Evolutionary conservation across 352 stramenopile genomes (phyloP), one percentile per base, ranked within the genome.

Genomic region (Phytopythium litorale): DNA sequence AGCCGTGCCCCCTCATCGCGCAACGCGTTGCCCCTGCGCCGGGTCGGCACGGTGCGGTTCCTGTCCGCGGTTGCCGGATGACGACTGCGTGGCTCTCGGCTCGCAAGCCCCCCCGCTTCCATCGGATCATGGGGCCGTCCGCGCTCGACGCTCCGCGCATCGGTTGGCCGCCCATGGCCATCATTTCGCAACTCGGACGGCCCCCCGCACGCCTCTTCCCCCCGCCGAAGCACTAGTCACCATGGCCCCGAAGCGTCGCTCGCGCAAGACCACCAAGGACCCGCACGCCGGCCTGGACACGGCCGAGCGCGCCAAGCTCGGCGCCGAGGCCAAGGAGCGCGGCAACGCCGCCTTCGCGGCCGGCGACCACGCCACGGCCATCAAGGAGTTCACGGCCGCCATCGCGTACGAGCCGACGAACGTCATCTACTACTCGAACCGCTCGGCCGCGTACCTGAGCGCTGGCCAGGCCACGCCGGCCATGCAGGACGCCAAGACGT

Each of bases 381-480:
- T 95, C 79, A 92, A 92, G 77, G 84, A 93, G 70, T 95, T 95
- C 78, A 92, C 86, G 30, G 79, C 76, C 25, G 87, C 87, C 60
- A 93, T 96, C 55, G 83, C 81, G 23, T 93, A 91, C 75, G 86
- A 96, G 73, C 87, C 87, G 16, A 80, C 75, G 42, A 94, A 94
- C 69, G 81, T 92, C 19, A 91, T 92, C 59, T 96, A 96, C 77
- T 96, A 76, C 72, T 93, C 83, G 68, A 96, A 96, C 72, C 85
- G 87, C 61, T 96, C 87, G 76, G 87, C 87, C 32, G 87, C 87
- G 7, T 94, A 96, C 75, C 65, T 96, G 55, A 89, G 68, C 62
- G 79, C 81, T 4, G 83, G 84, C 54, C 86, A 96, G 71, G 81
- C 83, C 56, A 93, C 83, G 12, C 81, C 78, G 49, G 84, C 87